Evolutionary conservation across 331 rosid species (phyloP).

Genomic region (Malus hybrid): DNA sequence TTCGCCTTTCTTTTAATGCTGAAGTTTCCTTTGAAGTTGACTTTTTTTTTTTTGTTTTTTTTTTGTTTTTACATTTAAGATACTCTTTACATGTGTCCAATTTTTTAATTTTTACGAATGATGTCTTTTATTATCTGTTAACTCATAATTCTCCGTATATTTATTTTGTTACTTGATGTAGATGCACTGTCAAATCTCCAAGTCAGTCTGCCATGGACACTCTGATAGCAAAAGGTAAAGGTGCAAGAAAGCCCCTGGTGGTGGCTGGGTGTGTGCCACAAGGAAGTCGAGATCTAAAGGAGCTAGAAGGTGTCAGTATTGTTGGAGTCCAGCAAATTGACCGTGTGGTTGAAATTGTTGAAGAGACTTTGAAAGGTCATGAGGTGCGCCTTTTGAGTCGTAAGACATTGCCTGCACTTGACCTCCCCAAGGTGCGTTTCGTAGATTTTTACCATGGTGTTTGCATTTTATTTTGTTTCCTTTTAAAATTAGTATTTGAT

Average conservation of each 20-base stretch:
- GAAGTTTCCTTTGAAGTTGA: background rate
- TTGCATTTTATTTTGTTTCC: background rate
- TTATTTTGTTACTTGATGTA: conserved; percentile 28
- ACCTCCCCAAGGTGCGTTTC: conserved; percentile 85
- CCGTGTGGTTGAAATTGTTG: conserved; percentile 97
- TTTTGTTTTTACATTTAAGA: background rate
- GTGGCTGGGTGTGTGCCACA: conserved; percentile 99
- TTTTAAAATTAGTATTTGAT: background rate
- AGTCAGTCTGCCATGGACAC: conserved; percentile 99
- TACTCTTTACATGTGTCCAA: background rate
- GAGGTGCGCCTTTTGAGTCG: conserved; percentile 91
- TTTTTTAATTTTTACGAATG: background rate
- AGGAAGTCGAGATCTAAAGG: conserved; percentile 82
- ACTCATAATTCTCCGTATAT: background rate
- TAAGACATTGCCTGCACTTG: conserved; percentile 85
- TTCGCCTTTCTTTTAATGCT: background rate
- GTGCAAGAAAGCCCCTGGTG: conserved; percentile 76
- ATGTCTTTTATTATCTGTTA: background rate
- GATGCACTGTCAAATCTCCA: conserved; percentile 94
- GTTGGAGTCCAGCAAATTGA: conserved; percentile 99
- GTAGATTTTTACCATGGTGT: background rate
- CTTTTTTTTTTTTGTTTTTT: background rate
- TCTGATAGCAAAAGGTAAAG: conserved; percentile 68
- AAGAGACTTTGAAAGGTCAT: conserved; percentile 93
- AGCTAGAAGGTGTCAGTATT: conserved; percentile 83